Evolutionary conservation across 129 eudicot genomes (phyloP).

Genomic region (Flaveria brownii): DNA sequence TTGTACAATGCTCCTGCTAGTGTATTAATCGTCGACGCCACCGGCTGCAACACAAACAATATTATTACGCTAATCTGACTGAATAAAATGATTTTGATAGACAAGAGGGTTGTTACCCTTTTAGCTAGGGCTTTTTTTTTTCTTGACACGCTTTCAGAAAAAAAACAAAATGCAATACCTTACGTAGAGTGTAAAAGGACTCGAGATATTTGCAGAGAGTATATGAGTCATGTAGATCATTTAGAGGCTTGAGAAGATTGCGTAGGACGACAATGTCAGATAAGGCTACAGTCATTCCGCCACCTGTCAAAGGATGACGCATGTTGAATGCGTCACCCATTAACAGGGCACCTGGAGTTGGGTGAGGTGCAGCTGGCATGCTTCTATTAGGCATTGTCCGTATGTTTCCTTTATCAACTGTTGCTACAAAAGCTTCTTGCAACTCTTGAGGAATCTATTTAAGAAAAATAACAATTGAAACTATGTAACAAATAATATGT

Average conservation of each 20-base stretch:
- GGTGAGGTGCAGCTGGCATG: constrained; percentile 92
- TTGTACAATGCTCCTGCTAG: constrained; percentile 81
- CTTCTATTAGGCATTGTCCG: constrained; percentile 89
- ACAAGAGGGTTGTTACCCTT: no score
- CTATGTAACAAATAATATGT: no score
- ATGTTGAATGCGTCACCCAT: constrained; percentile 90
- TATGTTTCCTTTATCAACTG: constrained; percentile 71
- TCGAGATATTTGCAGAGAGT: constrained; percentile 78
- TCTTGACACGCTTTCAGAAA: neutral
- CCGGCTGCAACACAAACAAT: constrained; percentile 53
- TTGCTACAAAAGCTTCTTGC: constrained; percentile 56
- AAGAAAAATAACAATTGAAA: no score
- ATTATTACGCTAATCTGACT: no score
- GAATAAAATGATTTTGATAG: no score
- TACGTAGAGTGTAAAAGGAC: constrained; percentile 84
- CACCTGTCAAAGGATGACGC: constrained; percentile 93
- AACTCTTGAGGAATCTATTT: constrained; percentile 60
- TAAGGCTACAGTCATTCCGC: constrained; percentile 93
- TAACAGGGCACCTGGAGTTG: constrained; percentile 81
- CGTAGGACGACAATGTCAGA: constrained; percentile 78
- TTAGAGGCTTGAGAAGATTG: constrained; percentile 69
- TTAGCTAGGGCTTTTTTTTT: no score
- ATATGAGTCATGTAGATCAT: constrained; percentile 64
- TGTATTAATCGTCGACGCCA: constrained; percentile 87
- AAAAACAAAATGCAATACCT: constrained; percentile 34